Percentiles rank a stretch among this genome's conserved stretches.
phyloP scores from a whole-genome alignment of 345 rosid species.

The Euphorbia pulcherrima region DNA sequence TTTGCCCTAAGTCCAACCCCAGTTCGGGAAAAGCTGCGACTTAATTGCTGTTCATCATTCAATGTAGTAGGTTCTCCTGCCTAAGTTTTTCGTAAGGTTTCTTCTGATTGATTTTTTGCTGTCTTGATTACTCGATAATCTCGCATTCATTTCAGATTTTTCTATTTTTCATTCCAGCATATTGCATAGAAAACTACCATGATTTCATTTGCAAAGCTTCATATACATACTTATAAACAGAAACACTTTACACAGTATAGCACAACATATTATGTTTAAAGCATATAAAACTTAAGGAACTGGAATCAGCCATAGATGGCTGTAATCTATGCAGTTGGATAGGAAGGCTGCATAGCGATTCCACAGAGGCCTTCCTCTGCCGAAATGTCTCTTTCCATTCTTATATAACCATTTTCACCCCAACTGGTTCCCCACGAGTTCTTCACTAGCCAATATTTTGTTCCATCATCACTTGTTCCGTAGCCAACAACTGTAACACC shows the following conservation, averaged over 20 bases:
- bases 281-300: neutral
- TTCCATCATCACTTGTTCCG: conserved; percentile 12
- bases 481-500: conserved; percentile 26
- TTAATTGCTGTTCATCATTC: conserved; percentile 14
- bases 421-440: conserved; percentile 27
- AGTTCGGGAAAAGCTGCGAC: conserved; percentile 67
- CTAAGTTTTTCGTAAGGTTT: conserved; percentile 4
- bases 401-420: conserved; percentile 26
- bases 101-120: conserved; percentile 8
- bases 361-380: conserved; percentile 24
- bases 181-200: neutral
- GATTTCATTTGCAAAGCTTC: neutral
- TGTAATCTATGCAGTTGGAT: conserved; percentile 19
- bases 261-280: neutral
- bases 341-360: conserved; percentile 27
- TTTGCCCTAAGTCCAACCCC: conserved; percentile 85
- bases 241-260: conserved; percentile 3
- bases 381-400: conserved; percentile 17
- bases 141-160: neutral
- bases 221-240: neutral
- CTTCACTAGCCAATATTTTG: conserved; percentile 25
- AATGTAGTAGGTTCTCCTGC: neutral
- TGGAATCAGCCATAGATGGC: neutral
- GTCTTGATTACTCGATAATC: conserved; percentile 3
- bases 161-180: neutral